Evolutionary conservation across 495 filamentous ascomycete genomes (phyloP).

Genomic region (Neurospora cerealis): DNA sequence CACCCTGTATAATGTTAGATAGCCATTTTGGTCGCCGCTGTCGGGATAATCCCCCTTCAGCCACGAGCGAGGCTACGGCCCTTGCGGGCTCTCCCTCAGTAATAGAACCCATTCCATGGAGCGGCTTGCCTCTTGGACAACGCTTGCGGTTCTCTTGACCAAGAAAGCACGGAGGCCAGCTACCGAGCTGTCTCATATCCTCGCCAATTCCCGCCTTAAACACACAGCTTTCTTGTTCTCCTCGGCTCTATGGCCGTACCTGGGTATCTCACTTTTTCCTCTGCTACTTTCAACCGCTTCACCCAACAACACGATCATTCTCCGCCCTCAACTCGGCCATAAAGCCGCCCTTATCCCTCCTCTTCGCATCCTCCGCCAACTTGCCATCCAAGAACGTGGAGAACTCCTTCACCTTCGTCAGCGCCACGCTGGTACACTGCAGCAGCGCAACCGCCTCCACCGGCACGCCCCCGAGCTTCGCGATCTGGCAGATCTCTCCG

Average conservation of each 20-base stretch:
- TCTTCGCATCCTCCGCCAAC: constrained; percentile 65
- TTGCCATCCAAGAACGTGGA: constrained; percentile 57
- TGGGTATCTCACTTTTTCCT: constrained; percentile 23
- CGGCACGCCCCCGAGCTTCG: constrained; percentile 74
- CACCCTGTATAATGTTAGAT: background rate
- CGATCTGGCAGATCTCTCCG: constrained; percentile 85
- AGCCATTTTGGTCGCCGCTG: background rate
- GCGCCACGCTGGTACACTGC: constrained; percentile 55
- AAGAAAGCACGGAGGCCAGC: background rate
- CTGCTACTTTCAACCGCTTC: constrained; percentile 10
- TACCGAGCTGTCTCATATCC: background rate
- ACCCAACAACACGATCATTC: constrained; percentile 50
- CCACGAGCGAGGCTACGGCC: background rate
- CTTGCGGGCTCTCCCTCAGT: background rate
- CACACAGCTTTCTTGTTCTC: background rate
- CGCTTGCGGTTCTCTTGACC: background rate
- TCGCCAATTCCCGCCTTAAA: background rate
- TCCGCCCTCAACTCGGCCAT: constrained; percentile 74
- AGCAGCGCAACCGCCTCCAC: constrained; percentile 69
- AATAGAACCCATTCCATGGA: background rate
- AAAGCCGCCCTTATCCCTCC: constrained; percentile 64
- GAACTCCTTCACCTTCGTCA: constrained; percentile 71
- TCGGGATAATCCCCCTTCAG: background rate
- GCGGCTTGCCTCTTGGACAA: background rate
- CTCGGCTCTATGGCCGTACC: constrained; percentile 1